Evolutionary conservation across 2,329 filamentous ascomycete genomes (phyloP), one percentile per base, ranked within the genome.

Genomic region (Trichoderma sp.): DNA sequence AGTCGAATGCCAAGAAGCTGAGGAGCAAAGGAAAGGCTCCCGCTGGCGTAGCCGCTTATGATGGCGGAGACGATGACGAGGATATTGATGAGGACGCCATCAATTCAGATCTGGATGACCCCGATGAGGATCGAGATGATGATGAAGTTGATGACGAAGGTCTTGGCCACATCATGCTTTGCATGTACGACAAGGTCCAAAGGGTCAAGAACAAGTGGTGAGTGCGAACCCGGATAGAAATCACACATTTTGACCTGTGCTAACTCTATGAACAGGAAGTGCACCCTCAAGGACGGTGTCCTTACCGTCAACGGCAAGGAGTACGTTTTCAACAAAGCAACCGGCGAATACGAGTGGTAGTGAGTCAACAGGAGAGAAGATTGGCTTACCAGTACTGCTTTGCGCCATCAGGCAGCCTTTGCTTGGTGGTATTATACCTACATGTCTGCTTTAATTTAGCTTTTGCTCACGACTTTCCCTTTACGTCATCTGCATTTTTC

Each of bases 171-270:
- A 95, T 97, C 79, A 98, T 99, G 93, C 90, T 99, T 53, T 99
- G 96, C 85, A 98, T 97, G 80, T 99, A 99, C 80, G 96, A 99
- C 85, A 99, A 99, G 85, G 96, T 99, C 11, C 95, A 98, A 83
- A 89, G 96, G 62, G 96, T 98, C 78, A 99, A 99, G 90, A 99
- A 98, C 85, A 99, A 96, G 89, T 96, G 93, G 93, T n/a, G n/a
- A n/a, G 86, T 82, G 53, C 30, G 2, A 59, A 47, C 34, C 15
- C 8, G 7, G n/a, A n/a, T n/a, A n/a, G n/a, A n/a, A n/a, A n/a
- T n/a, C 13, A 20, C 50, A 12, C 50, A 12, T 59, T 28, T n/a
- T n/a, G n/a, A n/a, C 58, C 12, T n/a, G 20, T 70, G 58, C 77
- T 78, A 57, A 36, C 34, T 28, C 20, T 80, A 0, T n/a, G n/a